Base-by-base conservation (phyloP, 2,329 filamentous ascomycete species). In the Diaporthe destruens region DNA sequence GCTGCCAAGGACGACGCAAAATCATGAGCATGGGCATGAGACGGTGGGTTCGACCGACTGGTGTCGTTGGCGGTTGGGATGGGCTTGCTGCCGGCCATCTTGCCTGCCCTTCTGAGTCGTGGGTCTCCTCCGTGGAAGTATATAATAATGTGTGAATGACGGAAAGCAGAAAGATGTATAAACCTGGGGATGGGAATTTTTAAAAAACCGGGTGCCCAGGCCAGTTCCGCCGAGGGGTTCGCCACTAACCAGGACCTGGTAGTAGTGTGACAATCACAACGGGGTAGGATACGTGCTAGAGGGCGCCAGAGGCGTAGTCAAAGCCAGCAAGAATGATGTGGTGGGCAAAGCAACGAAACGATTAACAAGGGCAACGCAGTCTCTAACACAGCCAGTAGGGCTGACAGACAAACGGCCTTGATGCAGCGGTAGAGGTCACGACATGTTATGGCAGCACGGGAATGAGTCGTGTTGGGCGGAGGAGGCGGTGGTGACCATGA, bases 211-310 rank as follows among this genome's bases (percentile, higher is more conserved):
- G 61, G 44, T 66, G 44, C 44, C 59, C 61, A 51, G 47, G 44
- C 51, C 14, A 39, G 20, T 53, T 39, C 47, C 61, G 47, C 61
- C 44, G 61, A 53, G 61, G 61, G 61, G 61, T 66, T 66, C 61
- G 61, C 61, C 61, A 66, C 61, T 66, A 66, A 66, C 61, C 36
- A 66, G n/a, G 61, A 36, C 61, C 51, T 20, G 61, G 32, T 16
- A 16, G 61, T 51, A 53, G 61, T 25, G 6, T 66, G 44, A 53
- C 25, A 66, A 51, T 18, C 44, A 36, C 20, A 25, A 53, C 3
- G 61, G 20, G 44, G 29, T 42, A 20, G 20, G 32, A 53, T 25
- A 34, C 8, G 61, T 36, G 44, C 18, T n/a, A n/a, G n/a, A n/a
- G n/a, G n/a, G n/a, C n/a, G n/a, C n/a, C n/a, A n/a, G n/a, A n/a